Conservation (phyloP, 2,329 filamentous ascomycete genomes). For the Colletotrichum spinosum region DNA sequence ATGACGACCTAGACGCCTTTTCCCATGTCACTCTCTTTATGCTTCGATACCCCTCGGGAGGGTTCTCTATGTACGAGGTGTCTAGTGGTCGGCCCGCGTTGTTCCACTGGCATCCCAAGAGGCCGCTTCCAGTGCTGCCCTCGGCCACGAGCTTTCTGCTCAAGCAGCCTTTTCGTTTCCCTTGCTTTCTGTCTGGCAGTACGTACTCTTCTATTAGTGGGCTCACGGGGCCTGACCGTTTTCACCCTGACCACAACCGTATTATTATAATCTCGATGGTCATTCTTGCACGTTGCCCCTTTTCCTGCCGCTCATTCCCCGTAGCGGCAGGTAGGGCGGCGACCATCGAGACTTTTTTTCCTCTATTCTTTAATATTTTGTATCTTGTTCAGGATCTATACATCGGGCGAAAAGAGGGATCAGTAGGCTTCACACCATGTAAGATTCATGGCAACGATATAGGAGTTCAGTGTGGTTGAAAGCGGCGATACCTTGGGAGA, state of each 20-base stretch:
- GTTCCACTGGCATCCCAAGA: slow-evolving; percentile 30
- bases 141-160: slow-evolving; percentile 32
- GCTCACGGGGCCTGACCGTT: slow-evolving; percentile 1
- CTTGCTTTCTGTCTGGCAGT: slow-evolving; percentile 26
- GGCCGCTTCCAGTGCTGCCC: slow-evolving; percentile 13
- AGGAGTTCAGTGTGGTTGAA: slow-evolving; percentile 27
- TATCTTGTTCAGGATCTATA: slow-evolving; percentile 32
- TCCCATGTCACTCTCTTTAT: slow-evolving; percentile 33
- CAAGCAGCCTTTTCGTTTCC: slow-evolving; percentile 29
- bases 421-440: slow-evolving; percentile 16
- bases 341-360: slow-evolving; percentile 13
- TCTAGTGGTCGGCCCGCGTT: slow-evolving; percentile 29
- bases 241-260: slow-evolving; percentile 2
- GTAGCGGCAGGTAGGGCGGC: background rate
- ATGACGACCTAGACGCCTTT: slow-evolving; percentile 47
- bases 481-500: slow-evolving; percentile 30
- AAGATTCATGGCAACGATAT: slow-evolving; percentile 18
- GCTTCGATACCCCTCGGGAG: slow-evolving; percentile 40
- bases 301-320: background rate
- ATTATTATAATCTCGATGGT: slow-evolving; percentile 20
- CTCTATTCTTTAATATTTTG: slow-evolving; percentile 35
- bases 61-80: slow-evolving; percentile 35
- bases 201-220: slow-evolving; percentile 27
- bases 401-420: slow-evolving; percentile 19
- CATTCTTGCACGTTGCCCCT: background rate